phyloP scores from a whole-genome alignment of 2,329 filamentous ascomycete genomes.

The Phoma sp. region DNA sequence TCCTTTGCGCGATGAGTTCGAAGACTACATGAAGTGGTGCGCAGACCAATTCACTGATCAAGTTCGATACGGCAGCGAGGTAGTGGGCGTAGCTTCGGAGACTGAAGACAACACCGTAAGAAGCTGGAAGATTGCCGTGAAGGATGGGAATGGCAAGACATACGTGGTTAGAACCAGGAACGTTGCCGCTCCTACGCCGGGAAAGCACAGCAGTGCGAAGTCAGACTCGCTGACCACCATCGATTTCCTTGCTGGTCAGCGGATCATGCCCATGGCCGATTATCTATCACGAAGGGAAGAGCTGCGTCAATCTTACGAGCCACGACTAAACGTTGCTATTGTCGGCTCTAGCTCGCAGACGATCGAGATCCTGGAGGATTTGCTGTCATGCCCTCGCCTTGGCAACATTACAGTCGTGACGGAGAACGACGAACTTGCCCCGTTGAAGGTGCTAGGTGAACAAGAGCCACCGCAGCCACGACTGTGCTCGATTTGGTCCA shows the following conservation, averaged over 20 bases:
- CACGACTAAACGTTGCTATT: conserved; percentile 39
- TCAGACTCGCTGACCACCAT: conserved; percentile 30
- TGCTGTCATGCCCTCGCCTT: conserved; percentile 41
- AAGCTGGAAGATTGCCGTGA: conserved; percentile 39
- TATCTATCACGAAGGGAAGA: conserved; percentile 41
- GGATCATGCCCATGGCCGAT: conserved; percentile 42
- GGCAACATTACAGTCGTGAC: conserved; percentile 46
- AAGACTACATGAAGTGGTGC: conserved; percentile 48
- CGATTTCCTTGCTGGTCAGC: conserved; percentile 42
- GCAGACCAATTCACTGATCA: conserved; percentile 43
- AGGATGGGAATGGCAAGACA: conserved; percentile 31
- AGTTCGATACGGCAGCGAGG: conserved; percentile 42
- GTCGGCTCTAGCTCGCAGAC: conserved; percentile 39
- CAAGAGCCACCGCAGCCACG: conserved; percentile 36
- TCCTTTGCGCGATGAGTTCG: conserved; percentile 47
- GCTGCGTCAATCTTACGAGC: conserved; percentile 35
- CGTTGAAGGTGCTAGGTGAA: conserved; percentile 36
- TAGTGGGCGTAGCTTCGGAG: conserved; percentile 38
- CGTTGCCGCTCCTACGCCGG: conserved; percentile 37
- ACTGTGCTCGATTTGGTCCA: conserved; percentile 47
- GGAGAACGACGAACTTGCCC: conserved; percentile 39
- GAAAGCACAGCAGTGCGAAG: conserved; percentile 19
- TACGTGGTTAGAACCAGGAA: conserved; percentile 35
- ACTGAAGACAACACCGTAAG: conserved; percentile 24
- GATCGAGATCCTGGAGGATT: conserved; percentile 42